Evolutionary conservation across 805 yeast genomes (phyloP), one percentile per base, ranked within the genome.

Genomic region (Aciculoconidium aculeatum): DNA sequence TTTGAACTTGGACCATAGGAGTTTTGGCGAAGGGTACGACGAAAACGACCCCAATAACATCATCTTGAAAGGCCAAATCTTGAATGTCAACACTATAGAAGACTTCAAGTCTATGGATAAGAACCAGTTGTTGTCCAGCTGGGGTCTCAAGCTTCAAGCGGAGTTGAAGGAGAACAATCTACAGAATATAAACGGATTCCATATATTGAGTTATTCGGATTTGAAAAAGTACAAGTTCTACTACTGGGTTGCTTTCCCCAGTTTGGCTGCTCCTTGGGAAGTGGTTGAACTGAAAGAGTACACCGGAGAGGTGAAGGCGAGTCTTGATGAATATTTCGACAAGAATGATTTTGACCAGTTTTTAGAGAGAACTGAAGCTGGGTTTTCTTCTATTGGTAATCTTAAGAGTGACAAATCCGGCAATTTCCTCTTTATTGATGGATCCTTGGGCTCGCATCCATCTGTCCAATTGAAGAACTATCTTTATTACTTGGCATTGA

Each of bases 211-310:
- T 23, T 92, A 78, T 57, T 81, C 94, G 1, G 98, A 92, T 53
- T 67, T 92, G 49, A 92, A 92, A 53, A 85, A 82, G 56, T 88
- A 82, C 61, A 77, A 72, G 46, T 90, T 81, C 49, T 81, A 72
- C 47, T 88, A 92, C 55, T 94, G 99, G 98, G 70, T 84, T 40
- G 80, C 85, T 10, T 76, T 75, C 39, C 96, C 98, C 0, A 58
- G 72, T 1, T 51, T 85, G 18, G 64, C 65, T 21, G 55, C 75
- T 6, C 60, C 58, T 8, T 80, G 86, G 85, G 26, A 15, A 7
- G 32, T 47, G 7, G 18, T 11, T 4, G 4, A 10, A 6, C 15
- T 20, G 15, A 21, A 24, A 4, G 40, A 40, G 4, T 15, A 23
- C n/a, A 18, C 21, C 14, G 35, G 27, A 13, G 9, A n/a, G n/a